Percentiles rank a stretch among this genome's conserved stretches.
Evolutionary conservation across 768 basidiomycete genomes (phyloP).

Genomic region (Trametes villosa): DNA sequence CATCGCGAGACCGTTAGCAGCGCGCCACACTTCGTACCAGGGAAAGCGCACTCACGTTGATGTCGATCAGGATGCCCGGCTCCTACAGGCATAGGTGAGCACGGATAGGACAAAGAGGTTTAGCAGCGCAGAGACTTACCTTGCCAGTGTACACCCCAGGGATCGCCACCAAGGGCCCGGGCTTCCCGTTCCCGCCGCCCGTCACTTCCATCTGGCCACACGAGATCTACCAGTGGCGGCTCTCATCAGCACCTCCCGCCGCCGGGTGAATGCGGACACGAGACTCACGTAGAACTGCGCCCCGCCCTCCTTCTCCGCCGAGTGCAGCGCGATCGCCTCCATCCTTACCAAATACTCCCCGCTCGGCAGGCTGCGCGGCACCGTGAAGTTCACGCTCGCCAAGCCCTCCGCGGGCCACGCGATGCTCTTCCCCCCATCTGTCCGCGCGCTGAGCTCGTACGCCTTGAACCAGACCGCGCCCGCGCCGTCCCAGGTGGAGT

Average conservation of each 20-base stretch:
- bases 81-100: neutral
- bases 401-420: conserved; percentile 18
- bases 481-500: conserved; percentile 43
- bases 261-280: too few species aligned
- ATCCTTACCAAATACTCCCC: conserved; percentile 41
- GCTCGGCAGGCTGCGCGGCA: conserved; percentile 36
- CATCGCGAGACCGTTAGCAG: neutral
- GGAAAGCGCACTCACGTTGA: conserved; percentile 8
- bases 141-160: conserved; percentile 40
- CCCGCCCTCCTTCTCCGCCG: conserved; percentile 31
- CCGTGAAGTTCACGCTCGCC: conserved; percentile 34
- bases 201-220: conserved; percentile 42
- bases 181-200: conserved; percentile 37
- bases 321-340: conserved; percentile 38
- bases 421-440: conserved; percentile 25
- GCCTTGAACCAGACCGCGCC: conserved; percentile 48
- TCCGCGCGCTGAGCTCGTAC: conserved; percentile 39
- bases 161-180: conserved; percentile 38
- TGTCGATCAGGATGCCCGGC: conserved; percentile 21
- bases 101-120: neutral
- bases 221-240: conserved; percentile 24
- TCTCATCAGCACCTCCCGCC: neutral
- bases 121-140: too few species aligned
- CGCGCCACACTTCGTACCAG: neutral
- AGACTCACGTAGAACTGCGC: conserved; percentile 37